Percentiles rank a stretch among this genome's conserved stretches.
phyloP scores from a whole-genome alignment of 139 green algal genomes.

The Tetraselmis striata region DNA sequence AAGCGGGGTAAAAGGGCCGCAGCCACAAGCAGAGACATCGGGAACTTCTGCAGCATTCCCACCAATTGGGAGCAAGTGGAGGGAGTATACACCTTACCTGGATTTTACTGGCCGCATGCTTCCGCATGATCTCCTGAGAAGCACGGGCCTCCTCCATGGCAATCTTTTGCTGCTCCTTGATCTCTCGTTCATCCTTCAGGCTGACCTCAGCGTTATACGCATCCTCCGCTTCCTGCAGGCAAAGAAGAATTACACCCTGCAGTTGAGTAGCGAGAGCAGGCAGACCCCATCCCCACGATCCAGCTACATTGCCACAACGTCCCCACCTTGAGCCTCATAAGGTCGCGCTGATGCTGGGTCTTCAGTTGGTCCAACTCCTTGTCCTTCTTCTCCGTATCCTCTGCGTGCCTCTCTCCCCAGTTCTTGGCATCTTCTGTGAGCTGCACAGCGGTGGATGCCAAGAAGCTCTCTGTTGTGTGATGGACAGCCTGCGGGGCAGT shows the following conservation, averaged over 20 bases:
- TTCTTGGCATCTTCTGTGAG: background rate
- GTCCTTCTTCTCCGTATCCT: constrained; percentile 23
- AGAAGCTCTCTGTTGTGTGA: background rate
- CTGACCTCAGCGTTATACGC: background rate
- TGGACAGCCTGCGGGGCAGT: background rate
- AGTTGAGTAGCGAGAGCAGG: too few species aligned
- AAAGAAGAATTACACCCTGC: too few species aligned
- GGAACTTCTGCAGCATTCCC: background rate
- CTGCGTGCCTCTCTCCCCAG: constrained; percentile 24
- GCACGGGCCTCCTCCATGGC: constrained; percentile 16
- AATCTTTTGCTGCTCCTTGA: constrained; percentile 17
- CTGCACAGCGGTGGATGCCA: background rate
- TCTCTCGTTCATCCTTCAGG: background rate
- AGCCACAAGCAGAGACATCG: background rate
- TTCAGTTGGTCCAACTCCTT: constrained; percentile 13
- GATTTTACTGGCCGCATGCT: constrained; percentile 11
- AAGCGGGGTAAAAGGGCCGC: too few species aligned
- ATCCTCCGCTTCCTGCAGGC: constrained; percentile 1
- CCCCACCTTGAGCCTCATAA: constrained; percentile 12
- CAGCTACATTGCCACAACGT: too few species aligned
- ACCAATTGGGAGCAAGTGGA: too few species aligned
- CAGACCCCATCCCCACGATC: too few species aligned
- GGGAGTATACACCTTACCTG: too few species aligned
- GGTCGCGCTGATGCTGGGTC: constrained; percentile 18
- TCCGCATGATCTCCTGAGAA: background rate